Conservation (phyloP, 1,139 yeast species). For the Suhomyces chickasaworum region DNA sequence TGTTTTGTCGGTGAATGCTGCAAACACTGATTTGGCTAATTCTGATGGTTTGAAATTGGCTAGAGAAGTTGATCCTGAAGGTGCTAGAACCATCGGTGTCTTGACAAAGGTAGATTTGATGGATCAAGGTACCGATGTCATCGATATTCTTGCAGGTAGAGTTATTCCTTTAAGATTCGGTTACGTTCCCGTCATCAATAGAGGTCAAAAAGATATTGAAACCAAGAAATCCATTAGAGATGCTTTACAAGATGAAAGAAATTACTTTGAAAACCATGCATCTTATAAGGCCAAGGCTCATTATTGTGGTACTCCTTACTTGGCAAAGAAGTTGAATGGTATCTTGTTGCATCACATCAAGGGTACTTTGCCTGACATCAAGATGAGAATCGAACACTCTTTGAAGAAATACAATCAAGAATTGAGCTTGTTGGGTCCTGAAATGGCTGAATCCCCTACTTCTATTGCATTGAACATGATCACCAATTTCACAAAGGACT, state of each 20-base stretch:
- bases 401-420: constrained; percentile 83
- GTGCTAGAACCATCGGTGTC: constrained; percentile 94
- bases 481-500: constrained; percentile 91
- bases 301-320: constrained; percentile 92
- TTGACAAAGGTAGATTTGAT: constrained; percentile 94
- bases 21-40: constrained; percentile 96
- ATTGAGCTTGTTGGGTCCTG: constrained; percentile 77
- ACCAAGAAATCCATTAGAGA: constrained; percentile 81
- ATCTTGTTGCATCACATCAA: constrained; percentile 92
- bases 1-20: constrained; percentile 92
- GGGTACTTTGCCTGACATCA: constrained; percentile 91
- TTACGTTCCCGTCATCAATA: constrained; percentile 94
- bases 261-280: constrained; percentile 75
- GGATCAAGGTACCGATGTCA: constrained; percentile 99
- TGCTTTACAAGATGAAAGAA: constrained; percentile 80
- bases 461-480: constrained; percentile 88
- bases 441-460: constrained; percentile 82
- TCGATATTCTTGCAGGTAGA: constrained; percentile 93
- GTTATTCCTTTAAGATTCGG: constrained; percentile 95
- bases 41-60: constrained; percentile 96
- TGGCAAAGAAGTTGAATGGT: constrained; percentile 89
- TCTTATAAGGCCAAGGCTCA: constrained; percentile 85
- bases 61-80: constrained; percentile 98
- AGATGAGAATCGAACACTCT: constrained; percentile 82
- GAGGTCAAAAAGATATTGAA: constrained; percentile 97